Evolutionary conservation across 768 basidiomycete genomes (phyloP), one percentile per base, ranked within the genome.

Genomic region (Symmetrospora coprosmae): DNA sequence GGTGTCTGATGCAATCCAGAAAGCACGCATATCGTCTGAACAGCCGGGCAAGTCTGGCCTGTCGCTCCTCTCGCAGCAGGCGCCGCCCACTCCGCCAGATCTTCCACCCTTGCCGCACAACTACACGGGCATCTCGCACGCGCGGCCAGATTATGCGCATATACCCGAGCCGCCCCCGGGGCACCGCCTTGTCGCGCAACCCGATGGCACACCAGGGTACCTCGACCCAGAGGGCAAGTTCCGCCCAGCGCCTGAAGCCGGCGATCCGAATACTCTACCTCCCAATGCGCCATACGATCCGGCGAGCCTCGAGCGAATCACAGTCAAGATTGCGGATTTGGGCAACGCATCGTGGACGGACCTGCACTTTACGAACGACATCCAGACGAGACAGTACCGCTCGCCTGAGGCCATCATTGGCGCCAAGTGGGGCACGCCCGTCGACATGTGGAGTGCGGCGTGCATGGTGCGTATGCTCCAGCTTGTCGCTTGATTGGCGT

Each of bases 351-450:
- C 74, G 63, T 78, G 76, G 75, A 81, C 81, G 30, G 86, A 92
- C 68, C 87, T 96, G 66, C 94, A 97, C 71, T 99, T 97, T 66
- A 97, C 94, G 40, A 92, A 99, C 73, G 94, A 96, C 68, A 97
- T 96, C 67, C 76, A 97, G 75, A 99, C 94, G 27, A 76, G 92
- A 69, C 94, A 97, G 69, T 97, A 97, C 72, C 82, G 94, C 27
- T 89, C 87, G 76, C 92, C 94, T 1, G 92, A 99, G 72, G 92
- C 97, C 61, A 91, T 99, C 46, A 77, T 97, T 1, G 92, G 92
- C 41, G 87, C 88, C 1, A 86, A 87, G 66, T 99, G 92, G 92
- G 87, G 88, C 4, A 78, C 88, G 11, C 89, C 86, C 66, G 90
- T 89, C 25, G 94, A 99, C 73, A 82, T 94, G 23, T 99, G 94